A percentile compares a stretch with the other conserved stretches of the same genome.
phyloP scores from a whole-genome alignment of 768 basidiomycete genomes.

The Bullera alba region DNA sequence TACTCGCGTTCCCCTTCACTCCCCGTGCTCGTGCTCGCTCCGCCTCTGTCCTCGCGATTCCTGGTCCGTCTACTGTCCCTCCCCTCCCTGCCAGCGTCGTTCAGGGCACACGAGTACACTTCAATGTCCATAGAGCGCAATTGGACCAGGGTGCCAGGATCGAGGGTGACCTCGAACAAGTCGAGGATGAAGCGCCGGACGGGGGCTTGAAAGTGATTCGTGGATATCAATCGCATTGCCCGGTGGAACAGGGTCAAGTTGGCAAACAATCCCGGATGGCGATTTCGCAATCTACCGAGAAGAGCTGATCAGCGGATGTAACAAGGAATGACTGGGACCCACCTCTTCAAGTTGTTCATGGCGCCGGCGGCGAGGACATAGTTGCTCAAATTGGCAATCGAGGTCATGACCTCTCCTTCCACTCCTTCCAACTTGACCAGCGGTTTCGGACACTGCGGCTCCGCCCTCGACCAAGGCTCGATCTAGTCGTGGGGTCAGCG shows the following conservation, averaged over 20 bases:
- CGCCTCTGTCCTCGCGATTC: background rate
- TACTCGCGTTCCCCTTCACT: background rate
- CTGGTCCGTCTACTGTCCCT: background rate
- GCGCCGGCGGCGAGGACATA: constrained; percentile 93
- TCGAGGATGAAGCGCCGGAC: constrained; percentile 89
- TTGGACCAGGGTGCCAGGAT: constrained; percentile 18
- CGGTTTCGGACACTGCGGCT: constrained; percentile 1
- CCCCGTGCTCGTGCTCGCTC: background rate
- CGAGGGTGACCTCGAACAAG: constrained; percentile 74
- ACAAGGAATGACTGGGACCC: constrained; percentile 23
- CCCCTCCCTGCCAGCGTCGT: background rate
- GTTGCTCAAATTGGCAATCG: constrained; percentile 88
- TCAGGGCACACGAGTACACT: background rate
- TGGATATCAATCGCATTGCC: constrained; percentile 77
- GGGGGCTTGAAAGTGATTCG: constrained; percentile 81
- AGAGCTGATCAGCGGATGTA: background rate
- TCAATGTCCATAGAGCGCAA: constrained; percentile 5
- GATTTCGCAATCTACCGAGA: constrained; percentile 29
- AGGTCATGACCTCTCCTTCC: constrained; percentile 77
- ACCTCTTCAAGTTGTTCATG: constrained; percentile 82
- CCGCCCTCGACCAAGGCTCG: constrained; percentile 25
- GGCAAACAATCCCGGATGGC: constrained; percentile 64
- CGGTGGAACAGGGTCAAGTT: constrained; percentile 76
- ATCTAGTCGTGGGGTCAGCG: constrained; percentile 18
- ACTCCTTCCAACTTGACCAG: constrained; percentile 49